These are phyloP conservation scores for Hypoxylon intermedium DNA, from an alignment of 495 filamentous ascomycete genomes.

Conservation along the genomic window DNA sequence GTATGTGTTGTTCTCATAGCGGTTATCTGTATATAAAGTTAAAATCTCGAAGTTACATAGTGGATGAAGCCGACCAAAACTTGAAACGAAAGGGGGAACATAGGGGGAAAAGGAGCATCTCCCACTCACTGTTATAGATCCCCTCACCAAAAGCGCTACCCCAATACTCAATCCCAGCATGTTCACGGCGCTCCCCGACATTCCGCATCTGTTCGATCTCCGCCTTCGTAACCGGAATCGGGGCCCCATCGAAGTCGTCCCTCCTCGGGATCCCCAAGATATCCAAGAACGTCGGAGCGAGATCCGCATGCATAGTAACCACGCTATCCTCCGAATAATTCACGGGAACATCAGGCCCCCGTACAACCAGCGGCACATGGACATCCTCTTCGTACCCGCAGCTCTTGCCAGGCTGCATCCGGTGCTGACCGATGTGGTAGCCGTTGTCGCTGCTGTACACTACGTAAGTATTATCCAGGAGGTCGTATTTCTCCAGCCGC, in stretches of 20 bases:
- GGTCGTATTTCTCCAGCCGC: constrained; percentile 56
- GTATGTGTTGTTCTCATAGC: constrained; percentile 58
- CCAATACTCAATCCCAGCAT: constrained; percentile 69
- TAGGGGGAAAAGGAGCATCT: background rate
- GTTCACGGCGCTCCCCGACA: constrained; percentile 50
- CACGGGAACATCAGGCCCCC: constrained; percentile 60
- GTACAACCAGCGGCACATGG: constrained; percentile 66
- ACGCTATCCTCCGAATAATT: constrained; percentile 49
- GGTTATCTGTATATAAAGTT: constrained; percentile 20
- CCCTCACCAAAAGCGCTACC: constrained; percentile 59
- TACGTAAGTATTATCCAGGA: constrained; percentile 70
- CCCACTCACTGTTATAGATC: constrained; percentile 30
- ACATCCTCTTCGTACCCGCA: constrained; percentile 74
- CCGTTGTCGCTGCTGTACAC: constrained; percentile 75
- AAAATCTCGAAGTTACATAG: constrained; percentile 22
- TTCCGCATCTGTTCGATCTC: constrained; percentile 27
- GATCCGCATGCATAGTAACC: constrained; percentile 69
- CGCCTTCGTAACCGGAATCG: constrained; percentile 52
- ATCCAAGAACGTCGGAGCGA: constrained; percentile 68
- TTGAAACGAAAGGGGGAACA: too few relatives aligned
- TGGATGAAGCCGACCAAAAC: too few relatives aligned
- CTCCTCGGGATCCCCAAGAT: constrained; percentile 54
- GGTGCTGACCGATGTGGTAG: constrained; percentile 73
- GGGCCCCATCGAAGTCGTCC: constrained; percentile 62
- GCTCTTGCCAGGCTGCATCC: constrained; percentile 69